These are phyloP conservation scores for Thalassiosira mediterranea DNA, from an alignment of 352 stramenopile species.

Conservation along the genomic window DNA sequence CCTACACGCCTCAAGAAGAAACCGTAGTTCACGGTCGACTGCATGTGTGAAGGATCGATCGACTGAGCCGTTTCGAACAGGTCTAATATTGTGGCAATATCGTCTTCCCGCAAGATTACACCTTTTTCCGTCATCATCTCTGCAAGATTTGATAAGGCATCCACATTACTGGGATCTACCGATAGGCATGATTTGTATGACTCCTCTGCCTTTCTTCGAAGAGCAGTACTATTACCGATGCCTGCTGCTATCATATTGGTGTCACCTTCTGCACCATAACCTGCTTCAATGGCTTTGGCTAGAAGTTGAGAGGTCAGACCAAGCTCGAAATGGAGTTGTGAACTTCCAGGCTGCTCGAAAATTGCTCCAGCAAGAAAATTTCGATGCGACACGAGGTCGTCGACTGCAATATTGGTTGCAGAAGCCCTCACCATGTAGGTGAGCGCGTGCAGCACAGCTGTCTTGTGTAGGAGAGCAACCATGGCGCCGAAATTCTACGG, in stretches of 20 bases:
- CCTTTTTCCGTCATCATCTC: background rate
- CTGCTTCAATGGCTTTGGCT: background rate
- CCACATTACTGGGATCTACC: background rate
- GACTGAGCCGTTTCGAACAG: background rate
- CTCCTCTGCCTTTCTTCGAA: conserved; percentile 2
- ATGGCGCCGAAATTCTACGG: too few relatives aligned
- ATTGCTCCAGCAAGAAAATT: background rate
- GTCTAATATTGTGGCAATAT: background rate
- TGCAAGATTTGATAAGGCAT: conserved; percentile 15
- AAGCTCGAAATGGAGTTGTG: conserved; percentile 8
- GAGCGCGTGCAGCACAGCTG: background rate
- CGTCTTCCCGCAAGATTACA: background rate
- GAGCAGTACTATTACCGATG: background rate
- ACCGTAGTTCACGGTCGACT: conserved; percentile 5
- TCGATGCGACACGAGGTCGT: background rate
- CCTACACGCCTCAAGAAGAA: background rate
- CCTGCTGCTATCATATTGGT: background rate
- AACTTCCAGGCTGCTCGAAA: background rate
- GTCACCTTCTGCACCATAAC: background rate
- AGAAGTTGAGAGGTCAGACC: conserved; percentile 2
- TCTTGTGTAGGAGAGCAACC: too few relatives aligned
- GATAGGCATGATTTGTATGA: background rate
- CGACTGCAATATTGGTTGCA: background rate
- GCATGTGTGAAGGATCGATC: conserved; percentile 2
- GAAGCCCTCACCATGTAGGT: background rate